Percentiles rank a stretch among this genome's conserved stretches.
Evolutionary conservation across 768 basidiomycete species (phyloP).

Genomic region (Calocybe gangraenosa): DNA sequence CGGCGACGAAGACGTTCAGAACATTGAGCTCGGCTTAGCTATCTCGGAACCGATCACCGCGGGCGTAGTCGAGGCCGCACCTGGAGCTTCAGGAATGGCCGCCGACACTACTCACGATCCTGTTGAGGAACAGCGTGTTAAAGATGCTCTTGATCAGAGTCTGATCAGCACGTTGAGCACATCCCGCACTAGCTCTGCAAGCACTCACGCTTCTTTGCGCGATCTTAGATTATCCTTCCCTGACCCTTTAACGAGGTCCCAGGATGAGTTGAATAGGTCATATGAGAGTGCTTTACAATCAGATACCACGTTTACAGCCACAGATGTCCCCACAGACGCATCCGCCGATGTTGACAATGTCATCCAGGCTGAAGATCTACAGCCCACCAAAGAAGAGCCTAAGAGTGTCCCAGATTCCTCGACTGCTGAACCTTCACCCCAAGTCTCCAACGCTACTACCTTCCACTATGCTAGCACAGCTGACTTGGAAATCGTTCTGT

Average conservation of each 20-base stretch:
- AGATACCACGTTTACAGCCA: conserved; percentile 25
- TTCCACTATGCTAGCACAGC: conserved; percentile 23
- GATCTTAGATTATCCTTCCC: conserved; percentile 81
- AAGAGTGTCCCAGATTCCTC: conserved; percentile 21
- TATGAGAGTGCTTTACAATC: conserved; percentile 47
- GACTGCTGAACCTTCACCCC: too few species aligned
- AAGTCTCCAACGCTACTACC: conserved; percentile 23
- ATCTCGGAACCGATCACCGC: conserved; percentile 26
- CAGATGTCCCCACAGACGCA: conserved; percentile 21
- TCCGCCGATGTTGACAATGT: conserved; percentile 16
- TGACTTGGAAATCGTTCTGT: conserved; percentile 62
- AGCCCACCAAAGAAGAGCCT: conserved; percentile 25
- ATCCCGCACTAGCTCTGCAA: conserved; percentile 60
- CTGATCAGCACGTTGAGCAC: conserved; percentile 75
- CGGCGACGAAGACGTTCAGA: conserved; percentile 39
- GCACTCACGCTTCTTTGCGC: conserved; percentile 58
- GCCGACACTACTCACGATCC: conserved; percentile 33
- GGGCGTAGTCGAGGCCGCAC: conserved; percentile 24
- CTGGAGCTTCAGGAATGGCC: conserved; percentile 21
- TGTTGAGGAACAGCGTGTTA: conserved; percentile 64
- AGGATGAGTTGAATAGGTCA: conserved; percentile 56
- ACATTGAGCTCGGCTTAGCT: conserved; percentile 24
- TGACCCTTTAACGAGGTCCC: conserved; percentile 74
- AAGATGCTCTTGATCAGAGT: conserved; percentile 77
- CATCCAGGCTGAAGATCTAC: conserved; percentile 6